Percentiles rank a stretch among this genome's conserved stretches.
Conservation (phyloP, 2,329 filamentous ascomycete species). For the Onygenales sp. region DNA sequence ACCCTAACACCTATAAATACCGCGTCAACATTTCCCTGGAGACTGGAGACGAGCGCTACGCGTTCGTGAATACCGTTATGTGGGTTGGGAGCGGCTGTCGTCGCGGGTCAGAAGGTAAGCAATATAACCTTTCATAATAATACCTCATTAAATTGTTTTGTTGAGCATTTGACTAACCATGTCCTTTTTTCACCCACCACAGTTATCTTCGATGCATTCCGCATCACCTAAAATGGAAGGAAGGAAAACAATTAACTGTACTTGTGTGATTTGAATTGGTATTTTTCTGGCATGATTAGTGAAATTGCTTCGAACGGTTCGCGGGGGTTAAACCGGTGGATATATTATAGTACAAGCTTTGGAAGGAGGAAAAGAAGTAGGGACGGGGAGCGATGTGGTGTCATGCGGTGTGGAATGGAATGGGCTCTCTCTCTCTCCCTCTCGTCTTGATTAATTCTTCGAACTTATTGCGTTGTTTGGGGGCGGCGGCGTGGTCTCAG, state of each 20-base stretch:
- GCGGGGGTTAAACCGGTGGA: background rate
- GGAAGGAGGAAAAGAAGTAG: too few relatives aligned
- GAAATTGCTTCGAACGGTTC: background rate
- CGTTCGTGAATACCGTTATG: constrained; percentile 41
- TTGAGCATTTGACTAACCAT: background rate
- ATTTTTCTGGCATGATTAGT: background rate
- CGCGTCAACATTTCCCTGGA: constrained; percentile 40
- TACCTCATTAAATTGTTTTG: background rate
- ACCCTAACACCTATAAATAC: constrained; percentile 41
- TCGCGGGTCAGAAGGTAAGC: constrained; percentile 35
- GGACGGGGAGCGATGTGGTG: too few relatives aligned
- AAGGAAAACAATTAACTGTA: background rate
- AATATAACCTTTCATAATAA: background rate
- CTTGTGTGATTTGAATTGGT: background rate
- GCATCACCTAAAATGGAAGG: constrained; percentile 20
- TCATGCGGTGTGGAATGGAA: too few relatives aligned
- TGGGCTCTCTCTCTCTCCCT: too few relatives aligned
- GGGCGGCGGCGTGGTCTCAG: too few relatives aligned
- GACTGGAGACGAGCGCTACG: constrained; percentile 41
- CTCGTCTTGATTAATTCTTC: too few relatives aligned
- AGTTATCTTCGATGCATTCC: constrained; percentile 31
- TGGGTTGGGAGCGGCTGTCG: constrained; percentile 42
- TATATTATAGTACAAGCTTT: too few relatives aligned
- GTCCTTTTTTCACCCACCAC: background rate
- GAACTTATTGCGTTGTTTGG: too few relatives aligned